phyloP scores from a whole-genome alignment of 345 rosid species.

The Populus deltoides region DNA sequence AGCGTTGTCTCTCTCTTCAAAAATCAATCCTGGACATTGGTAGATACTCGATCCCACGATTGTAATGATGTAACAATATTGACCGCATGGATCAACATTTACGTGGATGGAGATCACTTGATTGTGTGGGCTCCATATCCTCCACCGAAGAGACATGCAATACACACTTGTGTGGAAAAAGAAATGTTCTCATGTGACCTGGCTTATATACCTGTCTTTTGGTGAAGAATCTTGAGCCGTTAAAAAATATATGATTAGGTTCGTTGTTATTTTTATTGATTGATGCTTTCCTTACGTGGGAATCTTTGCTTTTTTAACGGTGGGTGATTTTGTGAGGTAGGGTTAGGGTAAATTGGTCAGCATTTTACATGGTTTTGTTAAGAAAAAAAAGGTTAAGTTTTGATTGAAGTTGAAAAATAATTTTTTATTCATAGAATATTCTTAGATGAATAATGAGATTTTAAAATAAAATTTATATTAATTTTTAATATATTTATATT shows the following conservation, averaged over 20 bases:
- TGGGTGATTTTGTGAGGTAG: background rate
- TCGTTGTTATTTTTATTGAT: background rate
- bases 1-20: background rate
- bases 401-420: too few relatives aligned
- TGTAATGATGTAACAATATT: background rate
- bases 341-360: background rate
- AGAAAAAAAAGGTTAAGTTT: too few relatives aligned
- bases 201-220: background rate
- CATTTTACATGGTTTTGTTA: background rate
- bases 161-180: background rate
- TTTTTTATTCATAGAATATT: too few relatives aligned
- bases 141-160: too few relatives aligned
- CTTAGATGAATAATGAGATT: too few relatives aligned
- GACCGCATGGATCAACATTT: background rate
- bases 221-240: slow-evolving; percentile 7
- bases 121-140: background rate
- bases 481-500: too few relatives aligned
- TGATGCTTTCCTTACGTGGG: background rate
- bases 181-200: slow-evolving; percentile 1
- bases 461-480: too few relatives aligned
- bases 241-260: background rate
- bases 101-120: background rate
- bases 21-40: too few relatives aligned
- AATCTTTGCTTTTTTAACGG: slow-evolving; percentile 9
- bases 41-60: background rate